phyloP scores from a whole-genome alignment of 2,329 filamentous ascomycete genomes.

The Cucurbitaria berberidis region DNA sequence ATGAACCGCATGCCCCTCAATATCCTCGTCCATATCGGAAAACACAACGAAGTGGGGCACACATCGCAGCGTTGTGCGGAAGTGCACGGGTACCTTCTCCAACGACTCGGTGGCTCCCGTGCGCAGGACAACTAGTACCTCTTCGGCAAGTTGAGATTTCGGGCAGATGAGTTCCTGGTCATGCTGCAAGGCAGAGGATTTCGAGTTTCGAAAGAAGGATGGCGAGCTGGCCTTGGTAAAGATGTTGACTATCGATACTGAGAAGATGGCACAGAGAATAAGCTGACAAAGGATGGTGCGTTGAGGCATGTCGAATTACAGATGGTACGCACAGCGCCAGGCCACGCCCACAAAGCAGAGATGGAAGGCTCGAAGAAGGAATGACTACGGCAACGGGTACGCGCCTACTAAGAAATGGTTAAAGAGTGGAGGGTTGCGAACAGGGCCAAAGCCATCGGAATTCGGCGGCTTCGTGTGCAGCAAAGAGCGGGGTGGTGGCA shows the following conservation, averaged over 20 bases:
- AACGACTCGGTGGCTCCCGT: conserved; percentile 66
- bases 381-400: conserved; percentile 5
- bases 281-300: conserved; percentile 43
- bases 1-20: conserved; percentile 58
- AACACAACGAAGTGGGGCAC: conserved; percentile 63
- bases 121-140: conserved; percentile 64
- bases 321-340: conserved; percentile 22
- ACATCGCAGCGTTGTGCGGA: conserved; percentile 63
- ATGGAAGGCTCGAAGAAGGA: conserved; percentile 2
- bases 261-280: conserved; percentile 42
- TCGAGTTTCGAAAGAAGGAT: conserved; percentile 36
- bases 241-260: conserved; percentile 44
- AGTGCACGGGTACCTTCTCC: conserved; percentile 64
- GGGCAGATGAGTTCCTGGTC: conserved; percentile 38
- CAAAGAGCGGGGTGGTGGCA: conserved; percentile 9
- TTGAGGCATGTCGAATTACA: conserved; percentile 33
- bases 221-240: conserved; percentile 39
- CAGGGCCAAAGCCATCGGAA: conserved; percentile 18
- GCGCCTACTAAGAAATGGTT: conserved; percentile 8
- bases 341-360: conserved; percentile 19
- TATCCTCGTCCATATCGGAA: conserved; percentile 64
- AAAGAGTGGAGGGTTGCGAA: conserved; percentile 12
- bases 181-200: conserved; percentile 20
- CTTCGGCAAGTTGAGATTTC: conserved; percentile 50
- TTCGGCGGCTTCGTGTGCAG: conserved; percentile 9